Percentiles rank a stretch among this genome's conserved stretches.
Conservation (phyloP, 1,284 basidiomycete species). For the Stygiomarasmius scandens region DNA sequence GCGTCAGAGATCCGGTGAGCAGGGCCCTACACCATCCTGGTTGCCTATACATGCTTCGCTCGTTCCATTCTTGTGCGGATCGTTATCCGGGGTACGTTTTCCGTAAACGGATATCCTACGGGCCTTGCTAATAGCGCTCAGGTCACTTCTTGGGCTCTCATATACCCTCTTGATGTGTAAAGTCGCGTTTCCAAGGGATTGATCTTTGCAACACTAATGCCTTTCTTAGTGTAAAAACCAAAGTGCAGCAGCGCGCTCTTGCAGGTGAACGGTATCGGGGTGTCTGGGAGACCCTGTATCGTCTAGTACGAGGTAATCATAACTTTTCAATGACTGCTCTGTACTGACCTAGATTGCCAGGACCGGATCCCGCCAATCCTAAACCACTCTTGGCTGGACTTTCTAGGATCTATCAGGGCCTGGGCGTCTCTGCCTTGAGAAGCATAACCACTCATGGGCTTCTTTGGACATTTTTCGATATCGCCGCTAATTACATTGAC, state of each 20-base stretch:
- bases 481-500: constrained; percentile 76
- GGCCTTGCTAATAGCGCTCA: constrained; percentile 17
- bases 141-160: constrained; percentile 80
- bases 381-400: constrained; percentile 73
- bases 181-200: constrained; percentile 26
- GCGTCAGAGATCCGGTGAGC: constrained; percentile 69
- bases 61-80: constrained; percentile 86
- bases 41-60: constrained; percentile 75
- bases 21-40: constrained; percentile 77
- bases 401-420: constrained; percentile 78
- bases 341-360: constrained; percentile 37
- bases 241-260: constrained; percentile 86
- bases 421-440: constrained; percentile 82
- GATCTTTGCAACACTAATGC: neutral
- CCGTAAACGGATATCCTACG: neutral
- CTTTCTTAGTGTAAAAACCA: constrained; percentile 81
- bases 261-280: constrained; percentile 73
- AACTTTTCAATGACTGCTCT: neutral
- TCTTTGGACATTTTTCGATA: constrained; percentile 83
- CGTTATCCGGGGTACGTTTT: constrained; percentile 68
- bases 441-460: constrained; percentile 84
- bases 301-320: constrained; percentile 70
- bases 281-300: constrained; percentile 71
- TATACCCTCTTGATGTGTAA: constrained; percentile 84
- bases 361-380: constrained; percentile 73